A percentile compares a stretch with the other conserved stretches of the same genome.
These are phyloP conservation scores for Cladorrhinum samala DNA, from an alignment of 495 filamentous ascomycete species.

Conservation along the genomic window DNA sequence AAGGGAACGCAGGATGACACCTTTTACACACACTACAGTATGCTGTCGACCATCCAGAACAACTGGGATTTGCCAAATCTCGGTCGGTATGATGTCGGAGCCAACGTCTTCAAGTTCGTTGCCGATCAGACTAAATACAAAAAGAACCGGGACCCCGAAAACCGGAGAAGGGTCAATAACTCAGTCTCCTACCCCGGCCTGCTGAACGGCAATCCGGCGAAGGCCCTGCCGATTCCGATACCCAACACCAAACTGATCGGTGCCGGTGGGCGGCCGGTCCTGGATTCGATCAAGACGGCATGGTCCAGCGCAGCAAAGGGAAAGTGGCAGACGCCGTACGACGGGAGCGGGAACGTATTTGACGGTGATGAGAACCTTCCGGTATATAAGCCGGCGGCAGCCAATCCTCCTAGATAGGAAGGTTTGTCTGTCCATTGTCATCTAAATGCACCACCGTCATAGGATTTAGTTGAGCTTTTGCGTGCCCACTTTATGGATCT, in stretches of 20 bases:
- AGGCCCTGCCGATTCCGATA: conserved; percentile 29
- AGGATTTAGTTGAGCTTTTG: too few relatives aligned
- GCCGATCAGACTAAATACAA: conserved; percentile 52
- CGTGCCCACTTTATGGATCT: too few relatives aligned
- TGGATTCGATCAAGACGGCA: conserved; percentile 20
- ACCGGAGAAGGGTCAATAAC: conserved; percentile 55
- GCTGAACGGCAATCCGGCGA: conserved; percentile 34
- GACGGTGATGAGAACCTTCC: conserved; percentile 34
- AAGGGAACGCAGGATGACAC: conserved; percentile 57
- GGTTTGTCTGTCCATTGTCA: neutral
- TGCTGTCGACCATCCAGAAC: conserved; percentile 55
- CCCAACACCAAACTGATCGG: conserved; percentile 41
- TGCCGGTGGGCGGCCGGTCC: conserved; percentile 35
- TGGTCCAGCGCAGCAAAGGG: conserved; percentile 21
- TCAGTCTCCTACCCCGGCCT: conserved; percentile 57
- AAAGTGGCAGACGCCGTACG: conserved; percentile 37
- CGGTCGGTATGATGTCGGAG: conserved; percentile 65
- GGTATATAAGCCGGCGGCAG: conserved; percentile 16
- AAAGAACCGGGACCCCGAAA: conserved; percentile 51
- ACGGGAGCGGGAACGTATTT: conserved; percentile 40
- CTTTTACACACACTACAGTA: conserved; percentile 68
- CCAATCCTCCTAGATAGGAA: conserved; percentile 8
- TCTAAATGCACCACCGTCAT: too few relatives aligned
- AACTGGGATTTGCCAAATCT: conserved; percentile 65
- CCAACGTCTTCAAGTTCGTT: conserved; percentile 60